Percentiles rank a stretch among this genome's conserved stretches.
Evolutionary conservation across 345 rosid species (phyloP).

Genomic region (Theobroma cacao): DNA sequence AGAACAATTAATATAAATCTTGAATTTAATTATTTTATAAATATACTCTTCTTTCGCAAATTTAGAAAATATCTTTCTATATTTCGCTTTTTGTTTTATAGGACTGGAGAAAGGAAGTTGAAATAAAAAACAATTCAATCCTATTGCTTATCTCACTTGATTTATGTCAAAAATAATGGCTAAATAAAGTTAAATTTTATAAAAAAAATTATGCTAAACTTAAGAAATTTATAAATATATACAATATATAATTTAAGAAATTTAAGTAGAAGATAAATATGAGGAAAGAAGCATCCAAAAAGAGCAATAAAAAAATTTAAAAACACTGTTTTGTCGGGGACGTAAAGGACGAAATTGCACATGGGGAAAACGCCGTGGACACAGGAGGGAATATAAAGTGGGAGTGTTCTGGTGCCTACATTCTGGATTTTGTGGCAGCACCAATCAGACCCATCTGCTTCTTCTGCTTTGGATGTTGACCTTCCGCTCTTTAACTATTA

Average conservation of each 20-base stretch:
- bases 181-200: too few species aligned
- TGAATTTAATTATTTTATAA: too few species aligned
- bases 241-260: not conserved
- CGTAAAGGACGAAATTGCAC: constrained; percentile 3
- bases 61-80: too few species aligned
- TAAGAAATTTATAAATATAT: too few species aligned
- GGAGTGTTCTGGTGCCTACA: not conserved
- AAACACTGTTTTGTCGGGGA: not conserved
- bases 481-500: not conserved
- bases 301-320: not conserved
- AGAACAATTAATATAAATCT: too few species aligned
- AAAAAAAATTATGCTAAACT: too few species aligned
- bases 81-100: too few species aligned
- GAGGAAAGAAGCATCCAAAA: not conserved
- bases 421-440: not conserved
- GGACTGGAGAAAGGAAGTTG: too few species aligned
- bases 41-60: too few species aligned
- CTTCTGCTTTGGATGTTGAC: constrained; percentile 1
- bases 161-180: too few species aligned
- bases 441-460: not conserved
- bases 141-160: too few species aligned
- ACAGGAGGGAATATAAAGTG: not conserved
- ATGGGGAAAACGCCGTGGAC: not conserved
- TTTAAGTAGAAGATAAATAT: not conserved
- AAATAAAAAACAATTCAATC: too few species aligned